Conservation (phyloP, 169 alveolate genomes). For the Prorocentrum cordatum region DNA sequence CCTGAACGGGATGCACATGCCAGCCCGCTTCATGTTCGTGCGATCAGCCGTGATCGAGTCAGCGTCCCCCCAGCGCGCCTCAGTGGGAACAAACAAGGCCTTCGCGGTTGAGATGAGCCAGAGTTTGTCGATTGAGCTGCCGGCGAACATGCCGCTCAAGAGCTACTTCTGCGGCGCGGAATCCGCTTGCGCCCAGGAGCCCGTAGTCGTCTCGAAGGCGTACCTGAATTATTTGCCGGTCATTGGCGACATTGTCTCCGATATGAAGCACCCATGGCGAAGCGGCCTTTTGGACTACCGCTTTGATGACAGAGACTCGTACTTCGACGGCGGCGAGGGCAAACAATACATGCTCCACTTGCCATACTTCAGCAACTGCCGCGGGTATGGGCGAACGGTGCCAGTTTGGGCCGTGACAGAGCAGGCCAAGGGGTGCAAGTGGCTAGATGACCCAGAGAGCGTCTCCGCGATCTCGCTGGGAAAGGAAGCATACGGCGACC, state of each 20-base stretch:
- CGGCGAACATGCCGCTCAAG: conserved; percentile 13
- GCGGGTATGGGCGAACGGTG: conserved; percentile 4
- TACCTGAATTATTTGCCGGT: too few species aligned
- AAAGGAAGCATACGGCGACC: background rate
- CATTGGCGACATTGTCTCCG: too few species aligned
- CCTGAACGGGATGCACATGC: conserved; percentile 6
- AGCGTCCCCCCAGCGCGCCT: background rate
- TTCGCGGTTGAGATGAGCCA: background rate
- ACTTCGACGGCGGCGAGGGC: too few species aligned
- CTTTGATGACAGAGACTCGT: too few species aligned
- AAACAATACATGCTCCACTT: background rate
- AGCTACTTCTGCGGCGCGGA: too few species aligned
- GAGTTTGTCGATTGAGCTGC: background rate
- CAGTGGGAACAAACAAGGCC: background rate
- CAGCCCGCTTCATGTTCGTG: background rate
- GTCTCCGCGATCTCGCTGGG: background rate
- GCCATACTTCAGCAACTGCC: conserved; percentile 12
- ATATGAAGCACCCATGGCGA: too few species aligned
- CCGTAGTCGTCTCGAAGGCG: too few species aligned
- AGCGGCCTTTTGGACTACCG: too few species aligned
- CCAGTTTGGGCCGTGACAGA: conserved; percentile 3
- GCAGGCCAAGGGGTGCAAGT: background rate
- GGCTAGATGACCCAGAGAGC: background rate
- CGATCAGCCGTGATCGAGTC: background rate
- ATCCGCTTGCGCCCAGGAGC: too few species aligned